Evolutionary conservation across 208 protist genomes (phyloP), one percentile per base, ranked within the genome.

Genomic region (Trypanosomatidae sp.): DNA sequence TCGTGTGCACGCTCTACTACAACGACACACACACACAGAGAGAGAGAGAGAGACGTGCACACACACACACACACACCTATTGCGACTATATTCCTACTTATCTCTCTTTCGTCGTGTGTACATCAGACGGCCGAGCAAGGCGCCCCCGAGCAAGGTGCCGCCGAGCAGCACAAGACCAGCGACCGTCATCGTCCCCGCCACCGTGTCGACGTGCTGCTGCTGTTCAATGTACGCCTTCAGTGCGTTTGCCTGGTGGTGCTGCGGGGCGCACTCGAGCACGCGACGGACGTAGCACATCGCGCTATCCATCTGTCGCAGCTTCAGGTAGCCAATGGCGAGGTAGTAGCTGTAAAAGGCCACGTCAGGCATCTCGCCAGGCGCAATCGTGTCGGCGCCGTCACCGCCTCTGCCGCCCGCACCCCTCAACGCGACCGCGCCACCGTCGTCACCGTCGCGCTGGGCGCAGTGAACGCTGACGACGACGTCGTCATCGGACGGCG

Each of bases 291-390:
- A 87, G 20, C 64, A 64, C 24, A 58, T 53, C 1, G 77, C 77
- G 47, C 68, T 71, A 6, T 80, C 52, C 19, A 76, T 65, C 13
- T 71, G 45, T 10, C 48, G 56, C 22, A 88, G 64, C 46, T 91
- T 91, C 23, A 81, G 74, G 64, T 66, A 83, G 25, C 77, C 82
- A 11, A 91, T 35, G 4, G 66, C 45, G 15, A 91, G 56, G 51
- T 91, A 80, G 46, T 86, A 91, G 53, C 85, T 59, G 37, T 75
- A 68, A 18, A 78, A 38, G 4, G 53, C 49, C n/a, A 83, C 28
- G 52, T 75, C 65, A 27, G 59, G 43, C 27, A 60, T 53, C 37
- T 51, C 33, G 30, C 30, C n/a, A 15, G 30, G 30, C 11, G 30
- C 30, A 35, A 35, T 19, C 43, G 40, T 4, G 44, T 40, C 7